Evolutionary conservation across 2,329 filamentous ascomycete genomes (phyloP), one percentile per base, ranked within the genome.

Genomic region (Chaetomium strumarium): DNA sequence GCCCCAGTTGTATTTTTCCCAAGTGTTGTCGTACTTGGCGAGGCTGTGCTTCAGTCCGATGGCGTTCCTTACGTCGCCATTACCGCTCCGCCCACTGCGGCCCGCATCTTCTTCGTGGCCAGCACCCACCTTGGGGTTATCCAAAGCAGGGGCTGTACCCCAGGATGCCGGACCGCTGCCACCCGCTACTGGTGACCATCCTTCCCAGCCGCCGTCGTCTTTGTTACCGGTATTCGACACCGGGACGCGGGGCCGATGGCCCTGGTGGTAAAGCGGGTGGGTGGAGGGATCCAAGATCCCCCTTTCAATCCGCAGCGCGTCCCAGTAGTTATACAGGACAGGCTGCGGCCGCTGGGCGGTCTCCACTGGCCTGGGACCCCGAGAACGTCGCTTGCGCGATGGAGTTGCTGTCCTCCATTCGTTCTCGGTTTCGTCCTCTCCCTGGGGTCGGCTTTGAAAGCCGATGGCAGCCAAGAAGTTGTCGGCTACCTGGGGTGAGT

Each of bases 41-140:
- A 60, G 39, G n/a, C 48, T 40, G 36, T 39, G 48, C 37, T 53
- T 19, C 14, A 52, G 41, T 6, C 51, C 55, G 34, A 60, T 59
- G 16, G 29, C 14, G 43, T 55, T 50, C 8, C 59, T 53, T 19
- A 60, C 53, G 30, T 61, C 59, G 14, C 14, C n/a, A 12, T 8
- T 5, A 1, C 17, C n/a, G 1, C 34, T 33, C 12, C 29, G 2
- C 17, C 2, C 36, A 10, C 33, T 13, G 38, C 10, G 8, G 34
- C n/a, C 38, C 17, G 19, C 12, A 14, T 8, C 41, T 14, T 10
- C 41, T 14, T 11, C 13, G 11, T 19, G 9, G 19, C 19, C 40
- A n/a, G 46, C 6, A 24, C 34, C 50, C 14, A 7, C 20, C 38
- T 56, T 46, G 40, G 54, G 53, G 20, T 48, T 30, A 13, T 47